These are phyloP conservation scores for Gaultheria prostrata DNA, from an alignment of 148 eudicot genomes.

Conservation along the genomic window DNA sequence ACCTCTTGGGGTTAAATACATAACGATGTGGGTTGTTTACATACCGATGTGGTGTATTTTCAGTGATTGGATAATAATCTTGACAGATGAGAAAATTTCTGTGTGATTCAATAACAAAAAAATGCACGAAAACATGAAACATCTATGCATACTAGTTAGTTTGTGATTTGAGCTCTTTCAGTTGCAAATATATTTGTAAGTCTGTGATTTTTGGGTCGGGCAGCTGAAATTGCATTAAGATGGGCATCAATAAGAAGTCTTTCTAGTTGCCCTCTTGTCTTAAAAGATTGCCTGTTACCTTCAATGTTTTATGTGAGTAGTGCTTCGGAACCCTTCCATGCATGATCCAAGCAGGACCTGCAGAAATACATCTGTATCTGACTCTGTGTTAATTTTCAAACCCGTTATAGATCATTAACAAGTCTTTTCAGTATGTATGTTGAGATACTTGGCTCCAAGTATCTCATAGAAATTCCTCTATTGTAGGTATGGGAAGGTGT, in stretches of 20 bases:
- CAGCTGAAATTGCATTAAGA: too few species aligned
- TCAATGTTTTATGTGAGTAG: too few species aligned
- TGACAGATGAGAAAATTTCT: neutral
- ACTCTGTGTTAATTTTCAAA: neutral
- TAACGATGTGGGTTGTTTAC: too few species aligned
- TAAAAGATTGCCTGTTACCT: too few species aligned
- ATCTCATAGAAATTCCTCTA: neutral
- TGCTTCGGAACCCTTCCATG: too few species aligned
- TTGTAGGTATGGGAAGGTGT: conserved; percentile 80
- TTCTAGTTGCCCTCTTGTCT: too few species aligned
- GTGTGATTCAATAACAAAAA: neutral
- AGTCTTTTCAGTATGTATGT: neutral
- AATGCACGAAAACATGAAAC: too few species aligned
- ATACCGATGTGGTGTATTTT: neutral
- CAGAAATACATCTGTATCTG: neutral
- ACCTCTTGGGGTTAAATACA: too few species aligned
- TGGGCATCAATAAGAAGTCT: too few species aligned
- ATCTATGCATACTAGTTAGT: too few species aligned
- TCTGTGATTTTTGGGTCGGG: neutral
- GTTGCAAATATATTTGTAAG: neutral
- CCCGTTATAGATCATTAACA: neutral
- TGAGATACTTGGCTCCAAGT: neutral
- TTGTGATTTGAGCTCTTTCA: neutral
- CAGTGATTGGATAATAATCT: neutral
- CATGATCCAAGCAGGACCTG: neutral